Evolutionary conservation across 163 green algal genomes (phyloP), one percentile per base, ranked within the genome.

Genomic region (Scenedesmus sp.): DNA sequence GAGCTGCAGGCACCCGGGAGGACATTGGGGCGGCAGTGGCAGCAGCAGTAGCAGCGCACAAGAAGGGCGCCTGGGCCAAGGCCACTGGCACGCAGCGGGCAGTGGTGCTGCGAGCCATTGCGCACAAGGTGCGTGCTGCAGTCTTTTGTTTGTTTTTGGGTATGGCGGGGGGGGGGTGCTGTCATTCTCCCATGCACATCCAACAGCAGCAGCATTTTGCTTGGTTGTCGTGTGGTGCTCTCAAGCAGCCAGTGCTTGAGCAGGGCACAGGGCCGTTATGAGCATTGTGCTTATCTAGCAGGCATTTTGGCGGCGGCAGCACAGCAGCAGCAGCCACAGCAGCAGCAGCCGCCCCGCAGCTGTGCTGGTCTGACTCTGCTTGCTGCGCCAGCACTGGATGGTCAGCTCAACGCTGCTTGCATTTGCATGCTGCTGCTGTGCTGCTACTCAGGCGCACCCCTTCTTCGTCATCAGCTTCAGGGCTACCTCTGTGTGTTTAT

Each of bases 21-120:
- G 96, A 98, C 43, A 93, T 98, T 0, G 91, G 97, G 0, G 81
- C 81, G 0, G 96, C 96, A 0, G 94, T 98, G 0, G 85, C 88
- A 12, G 95, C 95, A 13, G 96, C 96, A 6, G 81, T 51, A 0
- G 92, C 87, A 4, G 92, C 95, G 0, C 92, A 95, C 65, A 92
- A 92, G 15, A 51, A 40, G 5, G 94, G 94, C 6, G 46, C 56
- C 0, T 98, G 96, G 96, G 94, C 82, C 15, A 92, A 90, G 16
- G 94, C 59, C 3, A 95, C 88, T 0, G 96, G 96, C 2, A 81
- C 81, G 16, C 83, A 97, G 33, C 93, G 96, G 20, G 96, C 95
- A 7, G 86, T 42, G 12, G 94, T 95, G 59, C 89, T 98, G 83
- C 88, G 93, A 13, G 90, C 92, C 10, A 97, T 98, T 24, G 96